A percentile compares a stretch with the other conserved stretches of the same genome.
phyloP scores from a whole-genome alignment of 1,284 basidiomycete genomes.

The Sporisorium scitamineum region DNA sequence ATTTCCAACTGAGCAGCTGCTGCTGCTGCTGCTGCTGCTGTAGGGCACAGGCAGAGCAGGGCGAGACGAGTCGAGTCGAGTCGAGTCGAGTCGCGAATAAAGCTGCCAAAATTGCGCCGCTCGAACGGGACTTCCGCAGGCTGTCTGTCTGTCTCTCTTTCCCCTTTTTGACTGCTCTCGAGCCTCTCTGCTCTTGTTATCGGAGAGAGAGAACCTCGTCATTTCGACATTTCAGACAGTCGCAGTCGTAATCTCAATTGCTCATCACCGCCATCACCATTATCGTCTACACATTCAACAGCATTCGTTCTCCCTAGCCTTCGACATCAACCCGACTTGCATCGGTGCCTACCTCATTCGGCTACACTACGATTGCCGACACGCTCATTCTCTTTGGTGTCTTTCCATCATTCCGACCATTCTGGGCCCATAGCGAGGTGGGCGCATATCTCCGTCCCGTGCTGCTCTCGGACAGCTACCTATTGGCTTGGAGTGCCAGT shows the following conservation, averaged over 20 bases:
- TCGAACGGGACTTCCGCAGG: not conserved
- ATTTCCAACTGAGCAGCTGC: not conserved
- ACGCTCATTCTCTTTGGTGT: not conserved
- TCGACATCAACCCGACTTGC: not conserved
- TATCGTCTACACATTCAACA: not conserved
- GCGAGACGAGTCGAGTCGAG: not conserved
- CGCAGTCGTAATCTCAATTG: not conserved
- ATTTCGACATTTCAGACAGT: not conserved
- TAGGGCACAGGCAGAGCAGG: not conserved
- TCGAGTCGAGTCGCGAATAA: too few species aligned
- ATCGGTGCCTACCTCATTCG: not conserved
- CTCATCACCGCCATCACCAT: not conserved
- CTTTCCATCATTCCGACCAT: not conserved
- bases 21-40: too few species aligned
- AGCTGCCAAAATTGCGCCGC: slow-evolving; percentile 2
- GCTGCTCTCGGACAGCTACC: not conserved
- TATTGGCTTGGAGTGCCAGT: not conserved
- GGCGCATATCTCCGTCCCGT: not conserved
- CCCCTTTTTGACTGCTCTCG: slow-evolving; percentile 3
- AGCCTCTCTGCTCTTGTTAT: not conserved
- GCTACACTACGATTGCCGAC: not conserved
- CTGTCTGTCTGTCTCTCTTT: too few species aligned
- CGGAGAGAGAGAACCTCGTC: not conserved
- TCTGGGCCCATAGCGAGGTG: not conserved
- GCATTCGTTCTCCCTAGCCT: not conserved